Percentiles rank a stretch among this genome's conserved stretches.
Conservation (phyloP, 306 rosid genomes). For the Cucurbita ficifolia region DNA sequence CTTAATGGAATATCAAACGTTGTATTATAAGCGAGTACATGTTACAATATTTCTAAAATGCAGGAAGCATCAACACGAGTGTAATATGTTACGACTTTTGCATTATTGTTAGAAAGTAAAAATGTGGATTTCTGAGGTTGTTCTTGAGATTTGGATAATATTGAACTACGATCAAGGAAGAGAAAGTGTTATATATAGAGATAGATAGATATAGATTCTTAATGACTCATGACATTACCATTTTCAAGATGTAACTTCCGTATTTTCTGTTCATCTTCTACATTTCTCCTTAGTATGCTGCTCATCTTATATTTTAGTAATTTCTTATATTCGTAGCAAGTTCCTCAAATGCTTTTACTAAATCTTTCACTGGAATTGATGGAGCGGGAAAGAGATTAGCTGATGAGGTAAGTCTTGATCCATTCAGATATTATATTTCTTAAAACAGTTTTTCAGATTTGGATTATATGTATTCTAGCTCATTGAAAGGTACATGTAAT, state of each 20-base stretch:
- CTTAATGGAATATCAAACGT: neutral
- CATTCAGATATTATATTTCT: conserved; percentile 11
- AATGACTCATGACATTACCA: neutral
- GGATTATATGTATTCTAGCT: neutral
- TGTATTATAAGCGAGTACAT: neutral
- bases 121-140: neutral
- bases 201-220: neutral
- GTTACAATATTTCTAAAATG: neutral
- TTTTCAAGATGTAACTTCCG: neutral
- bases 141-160: neutral
- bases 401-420: conserved; percentile 58
- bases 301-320: conserved; percentile 11
- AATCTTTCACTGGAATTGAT: conserved; percentile 85
- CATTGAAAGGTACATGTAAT: conserved; percentile 13
- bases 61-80: neutral
- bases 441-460: neutral
- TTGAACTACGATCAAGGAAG: too few relatives aligned
- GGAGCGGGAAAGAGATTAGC: conserved; percentile 94
- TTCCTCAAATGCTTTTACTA: conserved; percentile 63
- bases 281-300: neutral
- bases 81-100: neutral
- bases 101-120: neutral
- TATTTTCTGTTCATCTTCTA: neutral
- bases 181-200: neutral
- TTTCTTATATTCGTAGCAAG: conserved; percentile 53